Conservation (phyloP, 768 basidiomycete genomes). For the Fistulinella prunicolor region DNA sequence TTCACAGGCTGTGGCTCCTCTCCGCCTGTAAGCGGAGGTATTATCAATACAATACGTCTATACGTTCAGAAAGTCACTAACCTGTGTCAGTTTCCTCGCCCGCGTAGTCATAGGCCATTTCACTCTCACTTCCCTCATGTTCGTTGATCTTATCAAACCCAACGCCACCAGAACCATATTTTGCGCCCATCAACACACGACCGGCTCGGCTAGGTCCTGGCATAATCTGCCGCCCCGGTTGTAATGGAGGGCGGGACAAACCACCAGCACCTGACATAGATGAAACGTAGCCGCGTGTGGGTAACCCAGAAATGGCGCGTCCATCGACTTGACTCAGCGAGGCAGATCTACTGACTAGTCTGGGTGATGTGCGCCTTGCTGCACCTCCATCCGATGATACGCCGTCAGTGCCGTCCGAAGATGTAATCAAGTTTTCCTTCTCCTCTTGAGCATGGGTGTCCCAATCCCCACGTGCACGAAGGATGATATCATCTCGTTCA, state of each 20-base stretch:
- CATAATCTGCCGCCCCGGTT: conserved; percentile 40
- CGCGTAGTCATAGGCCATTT: conserved; percentile 30
- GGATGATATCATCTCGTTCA: conserved; percentile 35
- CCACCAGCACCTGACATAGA: conserved; percentile 30
- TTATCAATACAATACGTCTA: conserved; percentile 14
- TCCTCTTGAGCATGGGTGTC: conserved; percentile 34
- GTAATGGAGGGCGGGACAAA: conserved; percentile 40
- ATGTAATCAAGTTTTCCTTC: conserved; percentile 38
- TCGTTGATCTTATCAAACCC: conserved; percentile 51
- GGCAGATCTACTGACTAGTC: conserved; percentile 30
- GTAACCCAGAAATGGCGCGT: conserved; percentile 32
- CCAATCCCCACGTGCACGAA: conserved; percentile 30
- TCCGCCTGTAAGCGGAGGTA: conserved; percentile 27
- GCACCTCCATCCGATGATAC: conserved; percentile 24
- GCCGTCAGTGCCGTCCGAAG: conserved; percentile 25
- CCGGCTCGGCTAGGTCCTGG: conserved; percentile 47
- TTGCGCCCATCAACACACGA: conserved; percentile 44
- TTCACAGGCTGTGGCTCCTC: conserved; percentile 29
- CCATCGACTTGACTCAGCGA: conserved; percentile 35
- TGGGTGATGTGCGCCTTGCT: conserved; percentile 25
- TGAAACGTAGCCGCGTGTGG: conserved; percentile 32
- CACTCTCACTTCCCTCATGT: conserved; percentile 41
- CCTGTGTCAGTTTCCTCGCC: conserved; percentile 43
- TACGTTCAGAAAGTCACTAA: conserved; percentile 18
- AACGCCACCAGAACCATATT: conserved; percentile 28